Evolutionary conservation across 2,329 filamentous ascomycete species (phyloP).

Genomic region (Ustulina deusta): DNA sequence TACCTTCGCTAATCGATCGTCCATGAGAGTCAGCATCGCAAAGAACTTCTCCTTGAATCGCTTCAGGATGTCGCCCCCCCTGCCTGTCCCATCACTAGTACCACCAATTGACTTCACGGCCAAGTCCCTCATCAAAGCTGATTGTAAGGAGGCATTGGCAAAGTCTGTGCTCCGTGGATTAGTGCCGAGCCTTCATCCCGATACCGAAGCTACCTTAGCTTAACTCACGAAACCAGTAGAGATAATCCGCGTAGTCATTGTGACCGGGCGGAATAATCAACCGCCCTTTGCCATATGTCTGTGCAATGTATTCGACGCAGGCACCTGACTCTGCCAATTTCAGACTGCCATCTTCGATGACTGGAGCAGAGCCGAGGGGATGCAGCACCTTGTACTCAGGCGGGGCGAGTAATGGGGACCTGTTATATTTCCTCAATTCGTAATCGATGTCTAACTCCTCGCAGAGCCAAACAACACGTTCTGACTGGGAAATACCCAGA

Average conservation of each 20-base stretch:
- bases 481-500: conserved; percentile 39
- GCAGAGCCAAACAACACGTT: conserved; percentile 38
- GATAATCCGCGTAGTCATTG: conserved; percentile 35
- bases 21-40: conserved; percentile 57
- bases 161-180: conserved; percentile 56
- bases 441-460: conserved; percentile 38
- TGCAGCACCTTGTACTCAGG: conserved; percentile 29
- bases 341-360: conserved; percentile 35
- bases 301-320: conserved; percentile 37
- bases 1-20: conserved; percentile 61
- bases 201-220: background rate
- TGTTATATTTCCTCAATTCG: conserved; percentile 29
- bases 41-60: conserved; percentile 52
- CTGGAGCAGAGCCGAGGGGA: conserved; percentile 32
- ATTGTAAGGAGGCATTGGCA: conserved; percentile 53
- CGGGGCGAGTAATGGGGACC: conserved; percentile 26
- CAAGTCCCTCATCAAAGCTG: conserved; percentile 19
- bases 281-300: conserved; percentile 32
- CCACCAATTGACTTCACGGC: conserved; percentile 3
- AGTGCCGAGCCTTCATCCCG: background rate
- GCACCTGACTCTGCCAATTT: conserved; percentile 35
- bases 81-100: conserved; percentile 34
- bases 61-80: conserved; percentile 49
- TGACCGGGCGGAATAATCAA: conserved; percentile 28
- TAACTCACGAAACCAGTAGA: conserved; percentile 43